Conservation (phyloP, 1,284 basidiomycete genomes). For the Wallemia hederae region DNA sequence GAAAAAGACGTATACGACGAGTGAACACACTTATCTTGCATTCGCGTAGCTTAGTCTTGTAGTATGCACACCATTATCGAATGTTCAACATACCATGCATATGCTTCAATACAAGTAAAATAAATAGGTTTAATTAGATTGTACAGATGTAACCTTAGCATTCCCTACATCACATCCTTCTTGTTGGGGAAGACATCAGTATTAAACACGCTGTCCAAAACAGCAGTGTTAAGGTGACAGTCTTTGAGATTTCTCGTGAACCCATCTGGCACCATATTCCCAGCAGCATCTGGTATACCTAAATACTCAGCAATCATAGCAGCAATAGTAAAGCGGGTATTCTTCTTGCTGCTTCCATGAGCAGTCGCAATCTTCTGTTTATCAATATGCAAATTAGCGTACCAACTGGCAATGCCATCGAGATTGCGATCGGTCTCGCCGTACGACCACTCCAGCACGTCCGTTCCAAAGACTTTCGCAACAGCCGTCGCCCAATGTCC, state of each 20-base stretch:
- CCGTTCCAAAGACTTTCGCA: not conserved
- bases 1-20: not conserved
- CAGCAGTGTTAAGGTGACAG: too few relatives aligned
- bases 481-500: not conserved
- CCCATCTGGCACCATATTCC: not conserved
- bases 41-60: not conserved
- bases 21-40: too few relatives aligned
- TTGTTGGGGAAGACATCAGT: too few relatives aligned
- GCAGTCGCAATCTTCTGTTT: not conserved
- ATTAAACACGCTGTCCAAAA: too few relatives aligned
- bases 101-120: too few relatives aligned
- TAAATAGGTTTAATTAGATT: too few relatives aligned
- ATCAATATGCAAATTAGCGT: not conserved
- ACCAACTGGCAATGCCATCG: not conserved
- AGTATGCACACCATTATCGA: too few relatives aligned
- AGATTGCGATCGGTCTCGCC: not conserved
- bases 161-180: too few relatives aligned
- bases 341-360: not conserved
- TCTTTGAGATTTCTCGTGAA: not conserved
- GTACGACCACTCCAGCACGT: not conserved
- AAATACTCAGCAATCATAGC: not conserved
- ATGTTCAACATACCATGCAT: too few relatives aligned
- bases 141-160: too few relatives aligned
- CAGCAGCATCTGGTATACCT: not conserved
- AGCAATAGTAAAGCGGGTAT: not conserved